Evolutionary conservation across 1,284 basidiomycete genomes (phyloP), one percentile per base, ranked within the genome.

Genomic region (Austroboletus rostrupii): DNA sequence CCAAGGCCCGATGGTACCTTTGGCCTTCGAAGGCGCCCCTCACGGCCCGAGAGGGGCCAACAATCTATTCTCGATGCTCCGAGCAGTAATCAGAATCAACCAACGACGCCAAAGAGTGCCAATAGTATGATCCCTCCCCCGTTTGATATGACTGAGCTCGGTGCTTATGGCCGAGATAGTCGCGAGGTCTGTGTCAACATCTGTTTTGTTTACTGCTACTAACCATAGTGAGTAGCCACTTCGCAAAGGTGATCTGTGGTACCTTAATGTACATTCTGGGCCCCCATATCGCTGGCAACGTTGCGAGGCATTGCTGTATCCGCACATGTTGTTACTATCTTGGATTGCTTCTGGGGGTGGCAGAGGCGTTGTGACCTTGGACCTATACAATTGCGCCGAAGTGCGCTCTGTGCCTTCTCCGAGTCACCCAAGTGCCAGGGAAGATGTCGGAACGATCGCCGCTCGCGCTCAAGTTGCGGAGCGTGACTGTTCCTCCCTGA

Each of bases 371-470:
- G 87, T 93, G 3, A 89, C 86, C 0, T 71, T 95, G 13, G 91
- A 94, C 65, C 66, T 95, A 3, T 70, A 92, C 41, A 90, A 90
- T 61, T 94, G 90, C 61, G 83, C 79, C 21, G 88, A 86, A 64
- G 89, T 94, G 2, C 81, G 86, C 43, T 88, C 85, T 7, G 84
- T 87, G 0, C 84, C 85, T 38, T 88, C 83, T 10, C 89, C 89
- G 0, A 81, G 76, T 35, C 88, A 94, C 61, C 85, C 87, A 0
- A 79, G 78, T 42, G 87, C 88, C 0, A 74, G 76, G 36, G 89
- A 90, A 52, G 92, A 95, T 64, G 83, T 94, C 4, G 91, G 92
- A 0, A 90, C 88, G 5, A 74, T 86, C 23, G 89, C 91, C 7
- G 92, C 90, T 2, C 74, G 75, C 45, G 66, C 77, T 51, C 88